A percentile compares a stretch with the other conserved stretches of the same genome.
Evolutionary conservation across 2,329 filamentous ascomycete genomes (phyloP).

Genomic region (Harringtonia lauricola): DNA sequence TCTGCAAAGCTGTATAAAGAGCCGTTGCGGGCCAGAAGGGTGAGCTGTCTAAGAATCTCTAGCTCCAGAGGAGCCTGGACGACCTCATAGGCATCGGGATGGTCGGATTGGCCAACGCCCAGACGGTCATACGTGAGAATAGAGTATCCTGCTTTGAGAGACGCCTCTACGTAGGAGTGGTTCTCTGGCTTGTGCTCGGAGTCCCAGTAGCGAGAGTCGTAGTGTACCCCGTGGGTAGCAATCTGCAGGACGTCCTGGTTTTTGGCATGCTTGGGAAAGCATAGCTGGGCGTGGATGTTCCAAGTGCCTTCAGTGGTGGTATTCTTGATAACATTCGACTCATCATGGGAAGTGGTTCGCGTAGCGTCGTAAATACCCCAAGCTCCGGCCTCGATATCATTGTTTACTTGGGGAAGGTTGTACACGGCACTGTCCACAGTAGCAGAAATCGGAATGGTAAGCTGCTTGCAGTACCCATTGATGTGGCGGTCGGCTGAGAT

Average conservation of each 20-base stretch:
- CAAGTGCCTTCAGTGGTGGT: conserved; percentile 9
- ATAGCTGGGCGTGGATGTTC: conserved; percentile 12
- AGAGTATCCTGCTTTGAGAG: conserved; percentile 23
- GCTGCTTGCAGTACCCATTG: background rate
- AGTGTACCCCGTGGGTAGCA: conserved; percentile 25
- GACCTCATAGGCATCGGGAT: conserved; percentile 25
- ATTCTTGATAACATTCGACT: background rate
- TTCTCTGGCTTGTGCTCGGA: conserved; percentile 17
- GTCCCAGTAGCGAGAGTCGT: conserved; percentile 18
- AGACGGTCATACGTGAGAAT: conserved; percentile 28
- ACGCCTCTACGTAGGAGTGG: conserved; percentile 24
- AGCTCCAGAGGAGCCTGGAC: conserved; percentile 27
- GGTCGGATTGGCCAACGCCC: conserved; percentile 23
- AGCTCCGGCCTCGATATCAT: background rate
- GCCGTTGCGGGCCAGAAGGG: conserved; percentile 22
- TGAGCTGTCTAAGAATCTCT: conserved; percentile 25
- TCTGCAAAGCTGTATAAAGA: conserved; percentile 15
- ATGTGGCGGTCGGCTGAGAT: background rate
- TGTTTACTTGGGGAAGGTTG: background rate
- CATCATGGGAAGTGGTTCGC: conserved; percentile 4
- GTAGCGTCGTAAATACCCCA: conserved; percentile 8
- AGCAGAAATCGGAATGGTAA: background rate
- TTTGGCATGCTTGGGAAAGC: conserved; percentile 7
- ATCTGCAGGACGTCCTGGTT: conserved; percentile 21
- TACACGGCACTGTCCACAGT: background rate